Evolutionary conservation across 345 rosid genomes (phyloP), one percentile per base, ranked within the genome.

Genomic region (Cochlearia excelsa): DNA sequence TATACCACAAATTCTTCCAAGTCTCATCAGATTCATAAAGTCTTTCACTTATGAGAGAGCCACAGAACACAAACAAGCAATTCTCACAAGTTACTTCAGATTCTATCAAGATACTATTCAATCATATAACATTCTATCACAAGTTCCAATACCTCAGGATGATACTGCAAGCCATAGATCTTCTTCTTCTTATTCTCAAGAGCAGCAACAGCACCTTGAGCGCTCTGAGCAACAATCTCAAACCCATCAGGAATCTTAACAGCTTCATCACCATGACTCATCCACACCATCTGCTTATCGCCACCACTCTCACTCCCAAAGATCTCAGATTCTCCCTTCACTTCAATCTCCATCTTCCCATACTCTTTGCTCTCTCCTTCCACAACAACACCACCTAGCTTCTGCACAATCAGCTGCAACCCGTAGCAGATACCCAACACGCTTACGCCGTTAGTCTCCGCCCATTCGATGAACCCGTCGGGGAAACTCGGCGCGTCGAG

Each of bases 261-360:
- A 4, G 86, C 95, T 81, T 93, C 99, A 53, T 87, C 99, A 0
- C 97, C 99, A 61, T 89, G 99, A 43, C 99, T 93, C 99, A 89
- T 93, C 99, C 97, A 93, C 48, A 85, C 99, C 8, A 78, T 79
- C 76, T 89, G 90, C 66, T 50, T 77, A 34, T 93, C 85, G 54
- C 91, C 97, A 61, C 57, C 84, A 37, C 49, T 69, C 67, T 76
- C 84, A 7, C 71, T 61, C 61, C 99, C 94, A 52, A 73, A 89
- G 59, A 93, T 57, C 51, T 89, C 94, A 2, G 46, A 48, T 54
- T 48, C 74, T 23, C 68, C 61, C 48, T 65, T 78, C 30, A 89
- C 99, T 61, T 30, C 79, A 75, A 89, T 84, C 81, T 89, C 95
- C 99, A 88, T 93, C 75, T 83, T 80, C 74, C 99, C 99, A 51